Conservation (phyloP, 345 rosid species). For the Syzygium jambos region DNA sequence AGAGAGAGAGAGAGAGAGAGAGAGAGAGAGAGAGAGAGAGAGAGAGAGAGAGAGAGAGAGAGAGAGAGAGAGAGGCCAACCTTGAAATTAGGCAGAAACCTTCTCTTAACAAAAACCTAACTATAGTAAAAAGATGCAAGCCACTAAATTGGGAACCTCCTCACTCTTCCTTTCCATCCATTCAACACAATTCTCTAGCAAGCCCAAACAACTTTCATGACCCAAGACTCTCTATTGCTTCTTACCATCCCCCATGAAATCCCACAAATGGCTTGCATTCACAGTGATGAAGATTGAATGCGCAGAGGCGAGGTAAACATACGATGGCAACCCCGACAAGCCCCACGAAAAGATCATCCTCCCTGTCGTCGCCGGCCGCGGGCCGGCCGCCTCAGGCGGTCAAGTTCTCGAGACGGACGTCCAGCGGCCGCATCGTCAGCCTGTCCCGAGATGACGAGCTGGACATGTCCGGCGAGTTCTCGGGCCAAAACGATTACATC, state of each 20-base stretch:
- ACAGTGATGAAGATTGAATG: neutral
- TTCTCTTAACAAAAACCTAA: constrained; percentile 7
- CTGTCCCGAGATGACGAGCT: constrained; percentile 70
- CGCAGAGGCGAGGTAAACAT: neutral
- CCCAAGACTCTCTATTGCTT: neutral
- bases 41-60: neutral
- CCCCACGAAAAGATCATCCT: constrained; percentile 23
- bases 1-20: neutral
- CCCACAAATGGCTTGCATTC: neutral
- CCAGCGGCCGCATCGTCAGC: constrained; percentile 62
- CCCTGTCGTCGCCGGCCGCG: constrained; percentile 26
- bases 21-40: constrained; percentile 6
- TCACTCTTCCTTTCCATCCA: neutral
- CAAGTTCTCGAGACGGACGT: constrained; percentile 55
- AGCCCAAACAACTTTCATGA: neutral
- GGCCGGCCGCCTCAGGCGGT: constrained; percentile 44
- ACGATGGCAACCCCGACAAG: constrained; percentile 24
- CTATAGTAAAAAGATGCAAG: constrained; percentile 5
- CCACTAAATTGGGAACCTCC: constrained; percentile 10
- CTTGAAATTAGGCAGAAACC: constrained; percentile 33
- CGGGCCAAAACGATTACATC: constrained; percentile 68
- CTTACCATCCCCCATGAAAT: neutral
- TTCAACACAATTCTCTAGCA: constrained; percentile 1
- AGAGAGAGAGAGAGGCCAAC: constrained; percentile 12
- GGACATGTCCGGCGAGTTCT: constrained; percentile 54